Base-by-base conservation (phyloP, 805 yeast species). In the Blastobotrys parvus region DNA sequence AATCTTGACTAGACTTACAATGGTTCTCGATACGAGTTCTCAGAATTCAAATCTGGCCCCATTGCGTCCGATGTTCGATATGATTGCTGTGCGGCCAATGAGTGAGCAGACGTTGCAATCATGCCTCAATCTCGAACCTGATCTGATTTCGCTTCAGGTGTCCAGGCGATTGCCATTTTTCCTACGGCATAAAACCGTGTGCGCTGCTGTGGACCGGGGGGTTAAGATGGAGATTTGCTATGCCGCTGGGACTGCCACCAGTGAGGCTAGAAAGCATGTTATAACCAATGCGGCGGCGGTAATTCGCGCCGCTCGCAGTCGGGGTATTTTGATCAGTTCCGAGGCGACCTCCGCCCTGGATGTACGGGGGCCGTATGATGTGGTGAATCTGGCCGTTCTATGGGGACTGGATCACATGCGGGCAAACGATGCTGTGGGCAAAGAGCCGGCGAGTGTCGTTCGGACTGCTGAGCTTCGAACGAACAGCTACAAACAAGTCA, bases 141-240 rank as follows among this genome's bases (percentile, higher is more conserved):
- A 92, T 63, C 47, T 92, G 20, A 74, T 92, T 16, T 78, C 95
- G 1, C 71, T 92, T 43, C 78, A 82, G 42, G 73, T 82, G 58
- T 63, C 74, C 20, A 67, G 70, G 35, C 73, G 85, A 45, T 62
- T 87, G 38, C 90, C 94, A 0, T 80, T 77, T 49, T 85, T 78
- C 58, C 65, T 92, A 50, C 82, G 82, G 53, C 95, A 88, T 64
- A 87, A 88, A 54, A 77, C 86, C 1, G 71, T 87, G 6, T 83
- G 95, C 35, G 78, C 87, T 34, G 96, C 94, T 1, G 70, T 85
- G 3, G 81, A 80, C 16, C 74, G 87, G 40, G 97, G 97, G 2
- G 74, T 87, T 20, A 77, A 78, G 51, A 74, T 92, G 49, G 98
- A 92, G 58, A 71, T 92, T 6, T 71, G 77, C 37, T 90, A 90